A percentile compares a stretch with the other conserved stretches of the same genome.
These are phyloP conservation scores for Hypoxylon sp. DNA, from an alignment of 2,329 filamentous ascomycete species.

Conservation along the genomic window DNA sequence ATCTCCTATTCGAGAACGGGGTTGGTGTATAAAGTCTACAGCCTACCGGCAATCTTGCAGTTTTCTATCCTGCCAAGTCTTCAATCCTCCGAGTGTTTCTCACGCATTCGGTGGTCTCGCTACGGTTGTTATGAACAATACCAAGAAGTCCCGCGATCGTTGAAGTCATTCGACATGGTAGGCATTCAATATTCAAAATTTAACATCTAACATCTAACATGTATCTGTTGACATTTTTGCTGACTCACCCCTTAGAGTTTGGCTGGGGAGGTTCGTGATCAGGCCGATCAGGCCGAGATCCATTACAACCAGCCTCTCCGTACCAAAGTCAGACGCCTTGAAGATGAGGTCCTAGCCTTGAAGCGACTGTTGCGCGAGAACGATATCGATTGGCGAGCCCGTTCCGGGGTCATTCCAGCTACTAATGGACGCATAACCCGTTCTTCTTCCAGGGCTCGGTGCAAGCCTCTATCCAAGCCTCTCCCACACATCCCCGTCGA, in stretches of 20 bases:
- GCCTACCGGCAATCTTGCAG: not conserved
- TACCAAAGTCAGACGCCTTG: slow-evolving; percentile 58
- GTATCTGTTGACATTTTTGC: slow-evolving; percentile 7
- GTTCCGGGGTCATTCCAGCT: slow-evolving; percentile 51
- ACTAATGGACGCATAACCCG: slow-evolving; percentile 48
- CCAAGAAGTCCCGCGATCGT: slow-evolving; percentile 4
- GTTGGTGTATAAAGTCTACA: not conserved
- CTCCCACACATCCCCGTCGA: slow-evolving; percentile 64
- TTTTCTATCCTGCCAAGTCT: not conserved
- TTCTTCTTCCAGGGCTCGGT: slow-evolving; percentile 34
- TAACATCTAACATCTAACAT: too few relatives aligned
- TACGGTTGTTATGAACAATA: slow-evolving; percentile 18
- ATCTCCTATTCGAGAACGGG: not conserved
- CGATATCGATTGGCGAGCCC: slow-evolving; percentile 62
- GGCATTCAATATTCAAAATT: too few relatives aligned
- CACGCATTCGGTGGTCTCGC: not conserved
- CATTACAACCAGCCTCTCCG: slow-evolving; percentile 63
- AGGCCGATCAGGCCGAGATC: slow-evolving; percentile 62
- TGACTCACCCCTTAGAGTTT: slow-evolving; percentile 24
- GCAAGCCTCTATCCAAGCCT: slow-evolving; percentile 45
- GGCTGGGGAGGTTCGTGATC: slow-evolving; percentile 65
- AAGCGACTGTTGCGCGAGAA: slow-evolving; percentile 65
- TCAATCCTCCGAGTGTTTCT: not conserved
- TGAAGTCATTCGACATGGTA: slow-evolving; percentile 36
- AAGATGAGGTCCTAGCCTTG: slow-evolving; percentile 62